These are phyloP conservation scores for Leccinum subtestaceum DNA, from an alignment of 768 basidiomycete species.

Conservation along the genomic window DNA sequence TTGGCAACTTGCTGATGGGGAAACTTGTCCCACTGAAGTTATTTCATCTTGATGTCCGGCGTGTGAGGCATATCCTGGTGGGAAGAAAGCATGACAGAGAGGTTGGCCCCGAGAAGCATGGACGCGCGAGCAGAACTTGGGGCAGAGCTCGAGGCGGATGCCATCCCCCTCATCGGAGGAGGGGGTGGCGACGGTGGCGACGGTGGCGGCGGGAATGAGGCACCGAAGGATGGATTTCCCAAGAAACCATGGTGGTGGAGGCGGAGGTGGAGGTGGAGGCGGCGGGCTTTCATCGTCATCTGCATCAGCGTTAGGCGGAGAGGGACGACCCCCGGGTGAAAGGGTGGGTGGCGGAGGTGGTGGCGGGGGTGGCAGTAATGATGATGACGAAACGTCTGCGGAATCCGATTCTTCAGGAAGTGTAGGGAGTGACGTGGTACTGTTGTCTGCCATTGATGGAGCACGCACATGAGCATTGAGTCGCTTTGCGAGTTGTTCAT, in stretches of 20 bases:
- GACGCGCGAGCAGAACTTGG: slow-evolving; percentile 56
- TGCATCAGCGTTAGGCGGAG: slow-evolving; percentile 17
- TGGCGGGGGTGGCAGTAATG: slow-evolving; percentile 23
- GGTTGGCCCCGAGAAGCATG: slow-evolving; percentile 55
- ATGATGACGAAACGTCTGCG: slow-evolving; percentile 26
- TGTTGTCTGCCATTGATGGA: slow-evolving; percentile 37
- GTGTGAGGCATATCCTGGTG: slow-evolving; percentile 86
- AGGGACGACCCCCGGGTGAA: slow-evolving; percentile 5
- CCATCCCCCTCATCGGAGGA: slow-evolving; percentile 23
- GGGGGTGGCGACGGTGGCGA: slow-evolving; percentile 36
- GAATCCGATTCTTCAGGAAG: slow-evolving; percentile 40
- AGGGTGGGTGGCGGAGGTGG: slow-evolving; percentile 16
- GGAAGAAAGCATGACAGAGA: slow-evolving; percentile 49
- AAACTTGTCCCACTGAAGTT: no score
- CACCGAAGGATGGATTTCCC: slow-evolving; percentile 25
- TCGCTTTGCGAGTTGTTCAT: slow-evolving; percentile 62
- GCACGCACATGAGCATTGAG: slow-evolving; percentile 48
- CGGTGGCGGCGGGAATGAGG: slow-evolving; percentile 5
- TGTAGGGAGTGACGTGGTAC: slow-evolving; percentile 35
- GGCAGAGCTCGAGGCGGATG: slow-evolving; percentile 27
- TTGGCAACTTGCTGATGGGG: no score
- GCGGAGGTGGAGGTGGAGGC: slow-evolving; percentile 31
- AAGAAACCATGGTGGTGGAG: slow-evolving; percentile 26
- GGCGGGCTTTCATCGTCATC: slow-evolving; percentile 26
- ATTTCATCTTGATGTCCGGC: slow-evolving; percentile 92